Base-by-base conservation (phyloP, 2,329 filamentous ascomycete genomes). In the Microdochium nivale region DNA sequence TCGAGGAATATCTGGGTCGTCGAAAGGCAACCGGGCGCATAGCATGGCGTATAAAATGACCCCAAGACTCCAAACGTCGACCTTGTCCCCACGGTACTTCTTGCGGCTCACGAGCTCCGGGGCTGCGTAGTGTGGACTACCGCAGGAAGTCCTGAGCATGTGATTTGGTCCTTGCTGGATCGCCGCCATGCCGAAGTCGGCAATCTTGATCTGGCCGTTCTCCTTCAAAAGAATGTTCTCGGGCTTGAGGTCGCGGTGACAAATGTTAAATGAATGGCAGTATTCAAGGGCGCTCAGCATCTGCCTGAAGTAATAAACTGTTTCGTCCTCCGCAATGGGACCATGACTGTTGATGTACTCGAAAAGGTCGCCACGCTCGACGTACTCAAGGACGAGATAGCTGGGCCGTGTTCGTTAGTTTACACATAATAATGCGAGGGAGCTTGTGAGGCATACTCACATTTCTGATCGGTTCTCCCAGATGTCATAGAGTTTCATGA, bases 141-240 rank as follows among this genome's bases (percentile, higher is more conserved):
- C 94, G 61, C 94, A 99, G 3, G 92, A 90, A 1, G 94, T 97
- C 52, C 82, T 87, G 25, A 99, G 79, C 63, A 85, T 84, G 58
- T 90, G 85, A 9, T 83, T 86, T 24, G 82, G 79, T 3, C 88
- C 88, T 66, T 97, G 92, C 56, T 86, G 82, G 43, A 97, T 76
- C 3, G 92, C 92, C 46, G 94, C 94, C 91, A 99, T 96, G 43
- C 94, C 92, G 67, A 99, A 99, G 67, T 99, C 94, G 49, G 92
- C 92, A 60, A 99, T 84, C 70, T 97, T 99, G 67, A 97, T 84
- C 53, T 88, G 83, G 50, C 86, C 79, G 47, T 85, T 74, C 2
- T 75, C 74, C 52, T 90, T 90, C 49, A 99, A 77, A 19, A 99
- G 76, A 47, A 99, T 96, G 61, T 99, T 99, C 70, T 99, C 94